These are phyloP conservation scores for Coleophoma crateriformis DNA, from an alignment of 2,329 filamentous ascomycete species.

Conservation along the genomic window DNA sequence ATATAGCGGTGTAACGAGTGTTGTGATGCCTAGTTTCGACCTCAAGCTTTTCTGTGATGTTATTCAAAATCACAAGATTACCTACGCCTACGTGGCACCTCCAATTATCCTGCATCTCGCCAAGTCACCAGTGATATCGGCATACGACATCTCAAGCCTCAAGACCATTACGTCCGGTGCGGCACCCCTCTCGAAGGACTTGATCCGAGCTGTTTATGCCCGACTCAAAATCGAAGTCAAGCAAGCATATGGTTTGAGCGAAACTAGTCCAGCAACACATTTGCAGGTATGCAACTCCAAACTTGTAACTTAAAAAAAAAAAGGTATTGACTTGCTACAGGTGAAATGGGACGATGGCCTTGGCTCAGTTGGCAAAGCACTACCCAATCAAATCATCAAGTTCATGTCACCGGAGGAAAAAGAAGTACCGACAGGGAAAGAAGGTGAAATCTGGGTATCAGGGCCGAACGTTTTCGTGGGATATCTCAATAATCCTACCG, in stretches of 20 bases:
- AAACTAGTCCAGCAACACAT: constrained; percentile 74
- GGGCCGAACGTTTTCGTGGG: constrained; percentile 55
- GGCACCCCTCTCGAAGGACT: constrained; percentile 73
- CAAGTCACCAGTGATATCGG: constrained; percentile 70
- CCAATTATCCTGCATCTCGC: constrained; percentile 73
- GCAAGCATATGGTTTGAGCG: constrained; percentile 84
- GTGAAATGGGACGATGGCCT: constrained; percentile 68
- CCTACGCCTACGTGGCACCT: constrained; percentile 73
- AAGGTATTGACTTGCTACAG: neutral
- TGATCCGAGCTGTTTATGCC: constrained; percentile 69
- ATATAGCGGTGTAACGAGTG: constrained; percentile 55
- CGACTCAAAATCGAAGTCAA: constrained; percentile 71
- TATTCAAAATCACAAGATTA: constrained; percentile 69
- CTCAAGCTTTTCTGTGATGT: constrained; percentile 68
- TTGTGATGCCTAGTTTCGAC: constrained; percentile 73
- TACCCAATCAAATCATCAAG: constrained; percentile 73
- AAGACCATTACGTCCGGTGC: constrained; percentile 81
- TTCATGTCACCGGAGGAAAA: constrained; percentile 55
- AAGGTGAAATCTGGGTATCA: constrained; percentile 68
- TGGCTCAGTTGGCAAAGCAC: constrained; percentile 68
- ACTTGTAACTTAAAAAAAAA: neutral
- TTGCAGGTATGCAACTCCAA: constrained; percentile 45
- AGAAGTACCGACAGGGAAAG: constrained; percentile 54
- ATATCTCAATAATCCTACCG: constrained; percentile 53
- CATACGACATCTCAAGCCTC: constrained; percentile 73